These are phyloP conservation scores for Suaeda aralocaspica DNA, from an alignment of 148 eudicot genomes.

Conservation along the genomic window DNA sequence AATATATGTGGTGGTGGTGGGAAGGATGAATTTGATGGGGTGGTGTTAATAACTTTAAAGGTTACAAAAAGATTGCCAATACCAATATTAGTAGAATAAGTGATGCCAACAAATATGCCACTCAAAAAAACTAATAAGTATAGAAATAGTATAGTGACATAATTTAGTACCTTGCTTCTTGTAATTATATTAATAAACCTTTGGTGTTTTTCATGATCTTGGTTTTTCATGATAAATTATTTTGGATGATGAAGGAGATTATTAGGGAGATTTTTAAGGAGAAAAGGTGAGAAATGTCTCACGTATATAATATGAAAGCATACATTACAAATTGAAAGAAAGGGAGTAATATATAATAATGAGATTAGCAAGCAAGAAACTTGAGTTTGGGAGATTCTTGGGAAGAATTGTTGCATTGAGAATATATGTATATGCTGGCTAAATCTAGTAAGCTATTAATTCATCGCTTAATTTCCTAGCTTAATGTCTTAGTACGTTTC, in stretches of 20 bases:
- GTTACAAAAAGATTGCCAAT: slow-evolving; percentile 7
- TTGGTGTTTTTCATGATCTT: neutral
- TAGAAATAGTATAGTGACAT: slow-evolving; percentile 3
- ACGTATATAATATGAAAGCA: neutral
- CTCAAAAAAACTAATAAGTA: slow-evolving; percentile 20
- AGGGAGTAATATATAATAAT: neutral
- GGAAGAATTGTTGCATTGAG: neutral
- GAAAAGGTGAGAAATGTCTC: no score
- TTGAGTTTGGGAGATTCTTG: slow-evolving; percentile 21
- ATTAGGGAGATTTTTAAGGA: neutral
- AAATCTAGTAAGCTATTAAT: no score
- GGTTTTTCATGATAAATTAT: slow-evolving; percentile 16
- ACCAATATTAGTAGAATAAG: slow-evolving; percentile 9
- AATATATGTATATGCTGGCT: no score
- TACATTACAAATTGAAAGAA: neutral
- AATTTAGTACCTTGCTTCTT: slow-evolving; percentile 1
- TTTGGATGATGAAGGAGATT: neutral
- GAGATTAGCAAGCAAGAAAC: slow-evolving; percentile 1
- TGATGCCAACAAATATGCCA: slow-evolving; percentile 18
- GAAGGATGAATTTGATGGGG: neutral
- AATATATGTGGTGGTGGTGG: neutral
- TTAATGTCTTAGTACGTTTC: no score
- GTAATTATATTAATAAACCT: neutral
- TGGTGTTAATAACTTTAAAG: slow-evolving; percentile 3
- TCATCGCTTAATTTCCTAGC: no score